Base-by-base conservation (phyloP, 2,329 filamentous ascomycete genomes). In the Diaporthe sp. region DNA sequence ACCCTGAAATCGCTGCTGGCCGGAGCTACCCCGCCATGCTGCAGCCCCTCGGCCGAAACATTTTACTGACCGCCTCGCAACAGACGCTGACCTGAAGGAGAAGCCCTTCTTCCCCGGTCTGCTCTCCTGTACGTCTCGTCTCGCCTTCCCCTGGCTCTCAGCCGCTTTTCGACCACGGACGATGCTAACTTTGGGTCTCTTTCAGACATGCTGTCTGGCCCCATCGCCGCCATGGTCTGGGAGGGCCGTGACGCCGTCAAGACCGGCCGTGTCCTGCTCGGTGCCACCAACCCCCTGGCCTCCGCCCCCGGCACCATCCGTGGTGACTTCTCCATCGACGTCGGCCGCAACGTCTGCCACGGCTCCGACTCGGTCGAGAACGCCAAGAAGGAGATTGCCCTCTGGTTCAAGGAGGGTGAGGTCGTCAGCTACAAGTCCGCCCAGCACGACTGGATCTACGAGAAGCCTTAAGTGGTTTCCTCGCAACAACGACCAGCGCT, bases 191-290 rank as follows among this genome's bases (percentile, higher is more conserved):
- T 56, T 61, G 79, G 4, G 10, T 27, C 15, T 8, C 32, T 15
- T 39, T 50, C 79, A 97, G 95, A 98, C 92, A 99, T 98, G 97
- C 89, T 92, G 86, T 96, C 93, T 86, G 97, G 97, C 85, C 97
- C 97, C 86, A 96, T 99, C 89, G 93, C 91, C 90, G 97, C 97
- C 90, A 99, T 98, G 96, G 94, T 99, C 88, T 99, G 97, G 97
- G 96, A 99, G 88, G 97, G 97, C 85, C 94, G 94, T 91, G 96
- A 99, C 84, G 97, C 93, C 87, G 96, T 98, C 92, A 98, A 98
- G 94, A 98, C 96, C 81, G 97, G 97, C 87, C 96, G 97, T 85
- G 85, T 89, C 86, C 93, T 99, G 86, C 95, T 99, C 86, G 97
- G 97, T 88, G 97, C 97, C 88, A 99, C 97, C 92, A 98, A 99